Evolutionary conservation across 176 grass and related monocot genomes (phyloP).

Genomic region (Areca catechu): DNA sequence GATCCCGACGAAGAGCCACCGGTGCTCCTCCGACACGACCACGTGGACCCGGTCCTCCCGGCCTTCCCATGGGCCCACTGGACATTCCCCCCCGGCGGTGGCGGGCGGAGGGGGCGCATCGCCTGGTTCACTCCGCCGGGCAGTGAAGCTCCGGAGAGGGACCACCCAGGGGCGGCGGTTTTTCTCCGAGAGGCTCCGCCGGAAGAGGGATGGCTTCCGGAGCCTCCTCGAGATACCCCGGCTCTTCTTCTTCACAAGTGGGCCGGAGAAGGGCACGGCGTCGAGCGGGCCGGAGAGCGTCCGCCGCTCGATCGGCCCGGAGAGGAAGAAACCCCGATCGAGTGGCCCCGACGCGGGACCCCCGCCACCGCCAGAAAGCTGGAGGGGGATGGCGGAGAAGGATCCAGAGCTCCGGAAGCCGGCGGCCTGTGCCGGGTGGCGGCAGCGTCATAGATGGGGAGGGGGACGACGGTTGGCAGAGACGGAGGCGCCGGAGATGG

Average conservation of each 20-base stretch:
- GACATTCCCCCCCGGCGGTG: slow-evolving; percentile 31
- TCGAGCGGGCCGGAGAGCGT: slow-evolving; percentile 34
- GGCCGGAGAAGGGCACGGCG: slow-evolving; percentile 58
- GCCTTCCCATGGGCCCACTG: slow-evolving; percentile 89
- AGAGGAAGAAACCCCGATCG: slow-evolving; percentile 47
- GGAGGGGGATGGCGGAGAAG: slow-evolving; percentile 54
- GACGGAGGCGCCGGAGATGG: slow-evolving; percentile 66
- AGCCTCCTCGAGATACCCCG: slow-evolving; percentile 39
- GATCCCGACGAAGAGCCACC: slow-evolving; percentile 91
- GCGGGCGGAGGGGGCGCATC: background rate
- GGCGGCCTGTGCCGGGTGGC: slow-evolving; percentile 16
- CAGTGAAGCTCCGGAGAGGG: slow-evolving; percentile 30
- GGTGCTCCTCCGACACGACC: slow-evolving; percentile 77
- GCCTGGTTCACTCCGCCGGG: background rate
- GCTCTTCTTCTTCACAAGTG: slow-evolving; percentile 42
- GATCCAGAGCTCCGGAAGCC: slow-evolving; percentile 55
- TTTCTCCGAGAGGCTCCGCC: slow-evolving; percentile 56
- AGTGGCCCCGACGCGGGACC: slow-evolving; percentile 27
- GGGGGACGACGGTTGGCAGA: slow-evolving; percentile 43
- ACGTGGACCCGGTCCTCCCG: slow-evolving; percentile 87
- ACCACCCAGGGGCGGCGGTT: slow-evolving; percentile 40
- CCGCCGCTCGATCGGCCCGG: slow-evolving; percentile 29
- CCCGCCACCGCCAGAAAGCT: slow-evolving; percentile 24
- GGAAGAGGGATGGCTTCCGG: slow-evolving; percentile 43
- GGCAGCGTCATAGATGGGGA: slow-evolving; percentile 18